Evolutionary conservation across 164 flowering plant genomes (phyloP), one percentile per base, ranked within the genome.

Genomic region (Echeveria elegans): DNA sequence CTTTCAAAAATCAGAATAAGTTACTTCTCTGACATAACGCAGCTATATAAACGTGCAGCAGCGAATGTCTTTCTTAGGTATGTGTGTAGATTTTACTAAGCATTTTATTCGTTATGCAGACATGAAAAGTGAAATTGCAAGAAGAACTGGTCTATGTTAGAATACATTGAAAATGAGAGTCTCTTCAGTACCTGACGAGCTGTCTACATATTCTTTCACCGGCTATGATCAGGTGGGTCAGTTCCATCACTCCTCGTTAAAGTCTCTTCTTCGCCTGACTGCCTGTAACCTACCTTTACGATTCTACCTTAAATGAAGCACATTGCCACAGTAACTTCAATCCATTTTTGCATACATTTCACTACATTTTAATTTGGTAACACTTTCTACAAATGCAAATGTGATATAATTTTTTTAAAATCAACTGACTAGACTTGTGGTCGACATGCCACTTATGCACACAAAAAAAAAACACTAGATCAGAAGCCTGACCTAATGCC

Each of bases 161-260:
- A 56, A 56, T 26, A 56, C 34, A 12, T n/a, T n/a, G n/a, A n/a
- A n/a, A n/a, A n/a, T 12, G 18, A 56, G 19, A 12, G 30, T 6
- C 61, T 28, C 61, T 28, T 56, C 32, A 56, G 32, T 28, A 56
- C 19, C 61, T 28, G 32, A 28, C 28, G 61, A 53, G 30, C 10
- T 26, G 19, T 28, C 12, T 28, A 26, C 16, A 56, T 28, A 56
- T 52, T 52, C 26, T 23, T 53, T 40, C 60, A 53, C 16, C 28
- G 61, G 61, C 30, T 56, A 56, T 56, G 16, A 56, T 56, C 61
- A 56, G 61, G 61, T 56, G 61, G 61, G 61, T 10, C 32, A 56
- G 16, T 56, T 29, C 61, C 32, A 56, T 15, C 5, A 23, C 59
- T 53, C 30, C n/a, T n/a, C n/a, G n/a, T n/a, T n/a, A n/a, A n/a